Evolutionary conservation across 805 yeast genomes (phyloP).

Genomic region (Metschnikowia henanensis): DNA sequence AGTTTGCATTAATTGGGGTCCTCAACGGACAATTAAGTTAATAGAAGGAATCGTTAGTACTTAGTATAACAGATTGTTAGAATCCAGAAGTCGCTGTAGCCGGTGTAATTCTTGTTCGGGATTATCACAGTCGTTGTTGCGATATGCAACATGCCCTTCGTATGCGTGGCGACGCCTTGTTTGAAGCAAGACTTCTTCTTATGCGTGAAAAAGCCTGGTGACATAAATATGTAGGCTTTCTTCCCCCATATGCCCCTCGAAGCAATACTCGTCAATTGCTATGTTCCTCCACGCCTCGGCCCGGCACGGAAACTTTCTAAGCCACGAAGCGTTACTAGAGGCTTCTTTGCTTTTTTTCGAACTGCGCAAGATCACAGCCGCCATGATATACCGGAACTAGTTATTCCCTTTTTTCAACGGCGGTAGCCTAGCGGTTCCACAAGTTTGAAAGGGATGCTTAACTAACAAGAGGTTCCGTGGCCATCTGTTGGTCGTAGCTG

Average conservation of each 20-base stretch:
- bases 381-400: no score
- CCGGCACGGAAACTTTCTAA: no score
- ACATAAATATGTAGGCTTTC: background rate
- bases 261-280: background rate
- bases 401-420: no score
- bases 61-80: background rate
- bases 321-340: no score
- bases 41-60: constrained; percentile 20
- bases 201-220: background rate
- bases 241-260: background rate
- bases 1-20: constrained; percentile 41
- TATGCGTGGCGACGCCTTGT: background rate
- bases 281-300: background rate
- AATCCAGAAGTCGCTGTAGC: background rate
- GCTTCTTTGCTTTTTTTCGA: no score
- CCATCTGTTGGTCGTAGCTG: no score
- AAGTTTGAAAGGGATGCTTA: no score
- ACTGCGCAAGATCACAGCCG: no score
- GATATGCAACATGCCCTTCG: background rate
- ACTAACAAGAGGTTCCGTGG: no score
- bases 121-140: background rate
- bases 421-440: no score
- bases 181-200: background rate
- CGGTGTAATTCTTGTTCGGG: background rate
- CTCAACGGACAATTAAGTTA: constrained; percentile 46